Evolutionary conservation across 176 grass and related monocot genomes (phyloP), one percentile per base, ranked within the genome.

Genomic region (Musa itinerans): DNA sequence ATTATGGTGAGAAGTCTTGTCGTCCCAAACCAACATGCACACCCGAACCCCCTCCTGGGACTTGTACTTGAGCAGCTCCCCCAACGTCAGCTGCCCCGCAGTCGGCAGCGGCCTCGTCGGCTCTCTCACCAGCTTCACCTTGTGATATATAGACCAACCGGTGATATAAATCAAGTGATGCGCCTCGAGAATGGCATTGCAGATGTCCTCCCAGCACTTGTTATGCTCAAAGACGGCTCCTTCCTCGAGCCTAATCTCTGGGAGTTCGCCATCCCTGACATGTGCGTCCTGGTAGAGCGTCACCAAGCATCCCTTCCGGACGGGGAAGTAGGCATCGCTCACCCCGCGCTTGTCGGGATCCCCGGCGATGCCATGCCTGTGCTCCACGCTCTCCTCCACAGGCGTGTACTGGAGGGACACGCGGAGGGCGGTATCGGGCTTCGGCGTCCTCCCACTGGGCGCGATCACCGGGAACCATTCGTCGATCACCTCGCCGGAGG

Each of bases 161-260:
- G 94, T 86, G 59, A 99, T 87, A 75, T 99, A 99, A 6, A 99
- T 99, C 95, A 99, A 79, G 64, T 94, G 95, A 76, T 92, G 95
- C 61, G 95, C 95, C 81, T 99, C 95, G 2, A 94, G 86, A 65
- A 99, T 99, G 61, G 95, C 90, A 63, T 94, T 88, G 76, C 90
- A 99, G 63, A 99, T 99, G 79, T 99, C 95, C 83, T 99, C 95
- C 95, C 95, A 94, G 84, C 95, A 99, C 19, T 77, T 1, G 27
- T 81, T 74, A 78, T 94, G 95, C 74, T 89, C 51, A 76, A 99
- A 99, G 16, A 49, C 0, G 56, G 76, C 83, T 65, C 86, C 90
- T 0, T 52, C 52, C 17, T 92, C 86, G 11, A 99, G 88, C 80
- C 86, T 3, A 63, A 99, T 83, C 50, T 87, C 69, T 9, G 88